Evolutionary conservation across 2,329 filamentous ascomycete genomes (phyloP).

Genomic region (Rutstroemia sp.): DNA sequence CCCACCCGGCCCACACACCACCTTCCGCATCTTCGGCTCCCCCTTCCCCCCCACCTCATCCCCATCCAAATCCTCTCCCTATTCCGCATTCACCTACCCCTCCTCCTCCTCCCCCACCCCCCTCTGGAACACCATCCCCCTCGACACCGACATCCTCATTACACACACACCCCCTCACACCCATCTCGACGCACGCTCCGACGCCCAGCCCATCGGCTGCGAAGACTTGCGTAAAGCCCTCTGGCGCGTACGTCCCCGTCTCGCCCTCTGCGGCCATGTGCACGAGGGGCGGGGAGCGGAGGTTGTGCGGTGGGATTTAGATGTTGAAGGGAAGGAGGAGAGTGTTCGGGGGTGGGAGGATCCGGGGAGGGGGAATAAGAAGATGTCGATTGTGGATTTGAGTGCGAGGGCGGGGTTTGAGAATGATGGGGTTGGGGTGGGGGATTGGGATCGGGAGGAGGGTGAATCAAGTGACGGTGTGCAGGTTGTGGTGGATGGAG

Average conservation of each 20-base stretch:
- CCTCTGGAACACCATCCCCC: slow-evolving; percentile 56
- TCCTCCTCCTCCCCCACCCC: slow-evolving; percentile 26
- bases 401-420: slow-evolving; percentile 37
- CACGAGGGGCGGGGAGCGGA: slow-evolving; percentile 60
- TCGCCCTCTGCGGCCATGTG: slow-evolving; percentile 66
- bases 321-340: slow-evolving; percentile 29
- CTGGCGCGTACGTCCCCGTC: slow-evolving; percentile 51
- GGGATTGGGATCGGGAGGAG: slow-evolving; percentile 9
- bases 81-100: slow-evolving; percentile 59
- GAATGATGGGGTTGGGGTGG: slow-evolving; percentile 35
- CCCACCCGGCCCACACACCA: slow-evolving; percentile 47
- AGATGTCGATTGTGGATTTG: slow-evolving; percentile 56
- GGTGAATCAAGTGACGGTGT: neutral
- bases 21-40: slow-evolving; percentile 63
- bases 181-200: slow-evolving; percentile 47
- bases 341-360: slow-evolving; percentile 47
- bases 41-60: slow-evolving; percentile 50
- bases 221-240: slow-evolving; percentile 49
- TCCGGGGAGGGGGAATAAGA: slow-evolving; percentile 46
- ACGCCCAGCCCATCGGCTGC: slow-evolving; percentile 42
- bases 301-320: slow-evolving; percentile 52
- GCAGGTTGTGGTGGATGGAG: neutral
- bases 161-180: slow-evolving; percentile 61
- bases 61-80: slow-evolving; percentile 30
- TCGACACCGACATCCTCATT: slow-evolving; percentile 56